Evolutionary conservation across 129 eudicot genomes (phyloP), one percentile per base, ranked within the genome.

Genomic region (Sambucus nigra): DNA sequence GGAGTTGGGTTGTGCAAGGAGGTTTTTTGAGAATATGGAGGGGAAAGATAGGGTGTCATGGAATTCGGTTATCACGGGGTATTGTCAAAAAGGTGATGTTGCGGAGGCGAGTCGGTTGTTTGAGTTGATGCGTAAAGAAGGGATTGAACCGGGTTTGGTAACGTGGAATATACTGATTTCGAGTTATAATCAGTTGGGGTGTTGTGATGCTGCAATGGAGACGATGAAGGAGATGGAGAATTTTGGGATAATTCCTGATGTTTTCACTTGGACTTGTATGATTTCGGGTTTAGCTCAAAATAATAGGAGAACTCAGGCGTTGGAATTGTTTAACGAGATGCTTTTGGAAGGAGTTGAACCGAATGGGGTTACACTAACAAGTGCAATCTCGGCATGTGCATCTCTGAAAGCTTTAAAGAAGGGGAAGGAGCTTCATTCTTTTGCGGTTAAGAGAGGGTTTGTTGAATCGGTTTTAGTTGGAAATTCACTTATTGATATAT

Each of bases 321-420:
- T 80, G 22, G 70, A 56, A 14, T 49, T 80, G 27, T 80, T 83
- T 38, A 50, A 54, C 26, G 71, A 77, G 66, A 83, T 88, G 96
- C 38, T 64, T 47, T 24, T 59, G 38, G 71, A 46, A 11, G 72
- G 77, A 51, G 65, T 83, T 42, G 66, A 59, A 45, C 91, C 94
- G 0, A 75, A 71, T 64, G 87, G 64, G 31, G 69, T 82, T 51
- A 78, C 91, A 1, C 56, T 88, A 4, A 69, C 75, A 49, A 72
- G 79, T 46, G 89, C 74, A 53, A 60, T 88, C 53, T 80, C 91
- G 13, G 79, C 84, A 15, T 83, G 94, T 67, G 80, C 96, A 17
- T 59, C 77, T 18, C 54, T 70, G 40, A 73, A 68, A 57, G 52
- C 66, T 70, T 13, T 83, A 40, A 62, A 49, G 14, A 80, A 50